Conservation (phyloP, 805 yeast species). For the Ogataea saltuana region DNA sequence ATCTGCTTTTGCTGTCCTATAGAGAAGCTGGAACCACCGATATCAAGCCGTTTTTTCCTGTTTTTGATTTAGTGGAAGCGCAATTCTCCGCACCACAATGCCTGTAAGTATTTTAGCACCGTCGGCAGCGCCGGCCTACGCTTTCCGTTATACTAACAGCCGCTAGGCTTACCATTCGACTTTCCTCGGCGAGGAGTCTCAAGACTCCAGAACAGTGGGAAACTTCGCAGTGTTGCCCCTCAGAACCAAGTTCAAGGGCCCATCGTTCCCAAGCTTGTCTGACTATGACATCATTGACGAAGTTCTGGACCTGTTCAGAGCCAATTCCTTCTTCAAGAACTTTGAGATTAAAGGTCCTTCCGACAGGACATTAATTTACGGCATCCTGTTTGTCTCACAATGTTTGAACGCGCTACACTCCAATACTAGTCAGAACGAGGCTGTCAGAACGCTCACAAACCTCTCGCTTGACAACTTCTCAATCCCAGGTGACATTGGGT, state of each 20-base stretch:
- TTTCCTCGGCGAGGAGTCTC: conserved; percentile 61
- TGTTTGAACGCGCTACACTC: conserved; percentile 66
- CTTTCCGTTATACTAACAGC: conserved; percentile 8
- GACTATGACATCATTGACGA: conserved; percentile 94
- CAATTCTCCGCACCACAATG: too few species aligned
- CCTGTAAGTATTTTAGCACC: conserved; percentile 19
- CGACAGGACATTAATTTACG: conserved; percentile 90
- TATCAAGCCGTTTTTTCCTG: too few species aligned
- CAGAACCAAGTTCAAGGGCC: conserved; percentile 84
- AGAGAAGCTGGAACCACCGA: too few species aligned
- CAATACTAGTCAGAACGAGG: conserved; percentile 54
- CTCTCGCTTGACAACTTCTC: conserved; percentile 84
- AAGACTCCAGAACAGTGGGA: conserved; percentile 64
- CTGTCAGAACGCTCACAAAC: conserved; percentile 70
- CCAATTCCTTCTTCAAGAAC: conserved; percentile 94
- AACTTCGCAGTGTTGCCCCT: conserved; percentile 85
- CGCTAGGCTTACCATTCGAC: conserved; percentile 75
- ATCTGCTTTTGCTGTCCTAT: too few species aligned
- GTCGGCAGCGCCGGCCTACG: background rate
- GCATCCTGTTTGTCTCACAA: conserved; percentile 85
- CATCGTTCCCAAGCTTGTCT: conserved; percentile 74
- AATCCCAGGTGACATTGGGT: conserved; percentile 93
- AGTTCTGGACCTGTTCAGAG: conserved; percentile 85
- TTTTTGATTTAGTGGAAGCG: too few species aligned
- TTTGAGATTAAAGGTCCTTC: conserved; percentile 96